A percentile compares a stretch with the other conserved stretches of the same genome.
phyloP scores from a whole-genome alignment of 1,284 basidiomycete genomes.

The Malassezia dermatis region DNA sequence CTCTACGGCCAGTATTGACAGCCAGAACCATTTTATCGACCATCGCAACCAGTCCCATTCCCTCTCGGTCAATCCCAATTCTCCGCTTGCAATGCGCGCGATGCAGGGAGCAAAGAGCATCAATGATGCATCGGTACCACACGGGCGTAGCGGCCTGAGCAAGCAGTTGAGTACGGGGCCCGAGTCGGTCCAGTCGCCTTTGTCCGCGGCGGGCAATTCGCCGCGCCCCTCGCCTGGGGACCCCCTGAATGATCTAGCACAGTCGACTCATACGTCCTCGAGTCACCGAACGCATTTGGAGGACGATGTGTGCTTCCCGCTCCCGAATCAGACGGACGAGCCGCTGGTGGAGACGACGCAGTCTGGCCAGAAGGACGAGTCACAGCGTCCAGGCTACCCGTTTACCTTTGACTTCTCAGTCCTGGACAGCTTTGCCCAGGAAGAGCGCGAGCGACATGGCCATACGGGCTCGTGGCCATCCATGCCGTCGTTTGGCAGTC shows the following conservation, averaged over 20 bases:
- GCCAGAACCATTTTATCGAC: constrained; percentile 44
- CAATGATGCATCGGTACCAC: background rate
- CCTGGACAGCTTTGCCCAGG: constrained; percentile 36
- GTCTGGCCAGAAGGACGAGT: constrained; percentile 10
- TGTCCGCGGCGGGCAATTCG: background rate
- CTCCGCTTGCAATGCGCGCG: constrained; percentile 25
- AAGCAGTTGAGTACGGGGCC: background rate
- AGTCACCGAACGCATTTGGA: constrained; percentile 11
- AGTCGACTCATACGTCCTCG: constrained; percentile 3
- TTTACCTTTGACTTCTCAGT: constrained; percentile 40
- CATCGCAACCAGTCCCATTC: constrained; percentile 44
- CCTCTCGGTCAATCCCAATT: constrained; percentile 28
- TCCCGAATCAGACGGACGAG: constrained; percentile 17
- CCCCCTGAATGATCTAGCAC: background rate
- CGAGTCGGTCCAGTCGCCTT: background rate
- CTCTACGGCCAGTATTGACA: constrained; percentile 41
- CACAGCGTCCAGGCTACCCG: constrained; percentile 33
- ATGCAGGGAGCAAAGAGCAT: constrained; percentile 1
- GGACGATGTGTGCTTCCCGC: constrained; percentile 47
- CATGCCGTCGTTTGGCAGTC: constrained; percentile 16
- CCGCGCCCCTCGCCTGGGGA: background rate
- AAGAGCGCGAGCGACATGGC: constrained; percentile 36
- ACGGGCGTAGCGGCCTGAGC: background rate
- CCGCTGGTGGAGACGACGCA: constrained; percentile 5
- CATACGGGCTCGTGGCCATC: constrained; percentile 14